A percentile compares a stretch with the other conserved stretches of the same genome.
phyloP scores from a whole-genome alignment of 805 yeast species.

The Saccharomycopsis selenospora region DNA sequence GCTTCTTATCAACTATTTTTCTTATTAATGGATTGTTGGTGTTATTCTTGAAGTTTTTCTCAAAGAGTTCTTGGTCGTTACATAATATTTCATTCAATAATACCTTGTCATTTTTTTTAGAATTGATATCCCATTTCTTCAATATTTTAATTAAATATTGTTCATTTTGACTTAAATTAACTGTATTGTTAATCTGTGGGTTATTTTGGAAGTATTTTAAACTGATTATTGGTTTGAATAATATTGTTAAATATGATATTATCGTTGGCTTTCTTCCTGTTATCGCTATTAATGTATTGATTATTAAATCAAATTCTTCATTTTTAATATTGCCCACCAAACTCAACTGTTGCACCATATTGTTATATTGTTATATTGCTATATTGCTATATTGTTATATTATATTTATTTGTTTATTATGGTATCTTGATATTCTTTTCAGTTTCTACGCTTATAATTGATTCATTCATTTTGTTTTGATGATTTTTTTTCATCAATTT shows the following conservation, averaged over 20 bases:
- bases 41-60: neutral
- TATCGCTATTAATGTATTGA: conserved; percentile 15
- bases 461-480: no score
- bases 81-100: conserved; percentile 16
- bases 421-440: no score
- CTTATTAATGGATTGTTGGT: neutral
- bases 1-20: conserved; percentile 1
- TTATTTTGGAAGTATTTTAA: conserved; percentile 12
- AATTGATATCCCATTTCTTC: conserved; percentile 12
- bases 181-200: conserved; percentile 11
- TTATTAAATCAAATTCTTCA: conserved; percentile 13
- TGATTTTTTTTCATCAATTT: no score
- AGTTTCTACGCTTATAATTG: no score
- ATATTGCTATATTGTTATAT: no score
- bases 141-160: conserved; percentile 11
- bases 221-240: conserved; percentile 15
- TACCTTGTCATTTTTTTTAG: conserved; percentile 14
- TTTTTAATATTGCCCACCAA: conserved; percentile 7
- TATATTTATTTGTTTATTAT: no score
- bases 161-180: conserved; percentile 15
- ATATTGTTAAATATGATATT: conserved; percentile 5
- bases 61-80: conserved; percentile 3
- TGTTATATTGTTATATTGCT: no score
- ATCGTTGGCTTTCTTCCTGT: conserved; percentile 19
- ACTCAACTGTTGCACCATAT: conserved; percentile 21